A percentile compares a stretch with the other conserved stretches of the same genome.
Conservation (phyloP, 192 early-diverging fungal genomes). For the Dissophora ornata region DNA sequence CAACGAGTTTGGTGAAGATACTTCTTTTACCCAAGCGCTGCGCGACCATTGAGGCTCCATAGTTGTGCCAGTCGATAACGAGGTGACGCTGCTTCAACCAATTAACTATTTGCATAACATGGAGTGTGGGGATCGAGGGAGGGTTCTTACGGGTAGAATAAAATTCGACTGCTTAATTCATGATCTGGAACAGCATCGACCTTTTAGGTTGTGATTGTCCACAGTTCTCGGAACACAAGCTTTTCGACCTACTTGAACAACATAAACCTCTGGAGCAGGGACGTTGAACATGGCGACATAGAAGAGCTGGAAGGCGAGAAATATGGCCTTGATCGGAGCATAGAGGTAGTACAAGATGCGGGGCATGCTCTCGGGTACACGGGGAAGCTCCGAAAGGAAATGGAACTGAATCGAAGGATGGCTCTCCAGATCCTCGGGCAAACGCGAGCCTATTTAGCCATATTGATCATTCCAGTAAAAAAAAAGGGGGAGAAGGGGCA, state of each 20-base stretch:
- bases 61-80: slow-evolving; percentile 99
- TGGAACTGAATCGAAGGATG: slow-evolving; percentile 64
- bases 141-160: slow-evolving; percentile 77
- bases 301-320: slow-evolving; percentile 71
- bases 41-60: slow-evolving; percentile 89
- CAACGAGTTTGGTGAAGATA: slow-evolving; percentile 37
- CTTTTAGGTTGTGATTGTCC: no score
- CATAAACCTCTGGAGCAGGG: slow-evolving; percentile 69
- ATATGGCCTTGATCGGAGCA: slow-evolving; percentile 74
- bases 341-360: slow-evolving; percentile 71
- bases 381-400: slow-evolving; percentile 59
- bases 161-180: no score
- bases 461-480: neutral
- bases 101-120: slow-evolving; percentile 76
- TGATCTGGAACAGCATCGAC: no score
- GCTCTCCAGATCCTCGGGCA: slow-evolving; percentile 48
- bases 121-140: slow-evolving; percentile 92
- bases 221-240: no score
- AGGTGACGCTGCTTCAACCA: slow-evolving; percentile 75
- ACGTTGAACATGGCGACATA: slow-evolving; percentile 68
- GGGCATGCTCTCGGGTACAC: slow-evolving; percentile 66
- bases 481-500: neutral
- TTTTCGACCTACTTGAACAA: slow-evolving; percentile 75
- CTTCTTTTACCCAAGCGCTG: slow-evolving; percentile 70
- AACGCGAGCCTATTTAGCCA: slow-evolving; percentile 23